Evolutionary conservation across 2,329 filamentous ascomycete species (phyloP), one percentile per base, ranked within the genome.

Genomic region (Thyridium curvatum): DNA sequence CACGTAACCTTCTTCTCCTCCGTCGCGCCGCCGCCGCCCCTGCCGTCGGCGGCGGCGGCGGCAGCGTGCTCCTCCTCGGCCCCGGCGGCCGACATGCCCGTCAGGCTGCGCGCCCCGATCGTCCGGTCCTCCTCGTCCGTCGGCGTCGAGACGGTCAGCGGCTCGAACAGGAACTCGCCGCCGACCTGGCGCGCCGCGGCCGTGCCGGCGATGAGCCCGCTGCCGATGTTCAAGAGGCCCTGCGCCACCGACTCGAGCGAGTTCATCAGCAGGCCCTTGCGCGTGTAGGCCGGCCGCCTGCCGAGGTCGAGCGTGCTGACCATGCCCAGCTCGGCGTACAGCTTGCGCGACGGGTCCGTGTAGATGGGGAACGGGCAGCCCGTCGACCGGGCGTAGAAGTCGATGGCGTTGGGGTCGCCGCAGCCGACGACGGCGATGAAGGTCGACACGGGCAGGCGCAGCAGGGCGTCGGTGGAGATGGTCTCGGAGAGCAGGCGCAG

Each of bases 121-220:
- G 46, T 46, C 37, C 51, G 52, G 42, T 62, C 62, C 14, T 59
- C 55, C 39, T 56, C 57, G 2, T 41, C 37, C 45, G 39, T 44
- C 17, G 69, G 71, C 12, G 67, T 68, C n/a, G 58, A 45, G 10
- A 71, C 56, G 1, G 69, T 58, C 3, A 59, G 42, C 0, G 72
- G 73, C 53, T 86, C 81, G 46, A 88, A 88, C n/a, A 90, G 56
- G 45, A 89, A 86, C 62, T 90, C 86, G 10, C 85, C 86, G 17
- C 86, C 84, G 3, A 86, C 79, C 61, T 88, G 82, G 38, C 72
- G 67, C 53, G 74, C 68, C 53, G 86, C 74, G 3, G 85, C 84
- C 15, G 74, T 77, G 55, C 79, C 80, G 43, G 76, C 63, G 5
- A 72, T 77, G 35, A 83, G 61, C 1, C 79, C 80, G 8, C 56